Percentiles rank a stretch among this genome's conserved stretches.
Evolutionary conservation across 108 stramenopile genomes (phyloP).

Genomic region (Mayamaea pseudoterrestris): DNA sequence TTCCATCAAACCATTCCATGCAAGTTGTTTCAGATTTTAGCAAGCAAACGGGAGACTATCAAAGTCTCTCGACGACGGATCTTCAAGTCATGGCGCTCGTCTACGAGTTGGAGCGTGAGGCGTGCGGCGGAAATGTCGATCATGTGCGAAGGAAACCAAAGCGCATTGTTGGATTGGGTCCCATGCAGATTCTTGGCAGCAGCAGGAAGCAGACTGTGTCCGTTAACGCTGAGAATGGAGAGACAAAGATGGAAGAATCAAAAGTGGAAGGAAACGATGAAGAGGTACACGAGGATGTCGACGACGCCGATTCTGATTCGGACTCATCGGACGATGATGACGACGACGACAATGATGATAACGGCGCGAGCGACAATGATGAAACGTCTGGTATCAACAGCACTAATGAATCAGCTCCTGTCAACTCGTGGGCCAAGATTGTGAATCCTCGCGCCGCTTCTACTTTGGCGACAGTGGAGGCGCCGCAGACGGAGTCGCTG

Average conservation of each 20-base stretch:
- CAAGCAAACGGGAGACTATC: constrained; percentile 89
- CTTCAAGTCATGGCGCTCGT: constrained; percentile 84
- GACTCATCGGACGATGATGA: background rate
- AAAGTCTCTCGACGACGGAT: constrained; percentile 69
- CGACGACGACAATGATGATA: constrained; percentile 17
- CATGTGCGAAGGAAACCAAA: constrained; percentile 71
- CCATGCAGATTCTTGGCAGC: constrained; percentile 17
- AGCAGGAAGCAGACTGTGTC: background rate
- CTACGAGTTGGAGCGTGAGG: constrained; percentile 81
- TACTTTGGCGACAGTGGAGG: too few species aligned
- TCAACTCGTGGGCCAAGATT: constrained; percentile 45
- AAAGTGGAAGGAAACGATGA: constrained; percentile 20
- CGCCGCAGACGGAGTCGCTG: too few species aligned
- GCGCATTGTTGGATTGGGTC: constrained; percentile 45
- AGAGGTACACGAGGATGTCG: constrained; percentile 33
- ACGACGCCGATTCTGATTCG: background rate
- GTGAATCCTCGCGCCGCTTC: constrained; percentile 34
- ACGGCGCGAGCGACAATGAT: constrained; percentile 6
- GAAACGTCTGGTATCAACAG: background rate
- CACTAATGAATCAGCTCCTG: background rate
- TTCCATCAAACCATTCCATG: constrained; percentile 41
- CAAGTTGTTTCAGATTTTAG: constrained; percentile 66
- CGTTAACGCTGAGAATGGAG: background rate
- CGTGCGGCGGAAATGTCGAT: constrained; percentile 19
- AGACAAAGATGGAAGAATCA: constrained; percentile 2